Conservation (phyloP, 805 yeast species). For the Metschnikowia reukaufii region DNA sequence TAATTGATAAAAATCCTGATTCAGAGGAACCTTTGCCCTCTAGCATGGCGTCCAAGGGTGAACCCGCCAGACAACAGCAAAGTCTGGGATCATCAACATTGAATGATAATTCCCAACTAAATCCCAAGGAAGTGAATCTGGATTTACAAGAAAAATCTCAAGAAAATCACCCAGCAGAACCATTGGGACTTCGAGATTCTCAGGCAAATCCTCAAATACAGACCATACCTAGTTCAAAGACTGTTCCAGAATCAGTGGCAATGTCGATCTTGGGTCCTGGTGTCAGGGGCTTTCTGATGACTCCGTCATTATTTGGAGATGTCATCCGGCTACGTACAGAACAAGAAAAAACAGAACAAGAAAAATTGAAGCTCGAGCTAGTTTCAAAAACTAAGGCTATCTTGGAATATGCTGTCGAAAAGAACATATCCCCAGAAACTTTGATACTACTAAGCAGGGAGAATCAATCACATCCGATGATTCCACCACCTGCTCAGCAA, state of each 20-base stretch:
- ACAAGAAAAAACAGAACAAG: slow-evolving; percentile 83
- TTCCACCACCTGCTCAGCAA: too few species aligned
- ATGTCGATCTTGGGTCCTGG: slow-evolving; percentile 52
- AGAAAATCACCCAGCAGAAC: background rate
- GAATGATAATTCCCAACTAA: background rate
- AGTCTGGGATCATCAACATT: background rate
- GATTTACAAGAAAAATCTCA: too few species aligned
- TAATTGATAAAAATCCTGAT: slow-evolving; percentile 32
- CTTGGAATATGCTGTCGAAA: slow-evolving; percentile 56
- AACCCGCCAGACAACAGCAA: background rate
- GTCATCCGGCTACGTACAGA: slow-evolving; percentile 63
- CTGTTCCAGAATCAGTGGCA: slow-evolving; percentile 21
- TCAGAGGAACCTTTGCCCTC: slow-evolving; percentile 10
- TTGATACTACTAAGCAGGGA: slow-evolving; percentile 1
- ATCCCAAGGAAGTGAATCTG: background rate
- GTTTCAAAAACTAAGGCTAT: slow-evolving; percentile 60
- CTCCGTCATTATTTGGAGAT: slow-evolving; percentile 56
- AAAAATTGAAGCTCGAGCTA: slow-evolving; percentile 64
- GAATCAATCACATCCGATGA: too few species aligned
- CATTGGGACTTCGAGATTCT: background rate
- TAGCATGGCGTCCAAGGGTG: background rate
- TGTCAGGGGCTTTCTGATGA: slow-evolving; percentile 51
- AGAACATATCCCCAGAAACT: slow-evolving; percentile 58
- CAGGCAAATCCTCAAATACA: background rate
- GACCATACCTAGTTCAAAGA: background rate